Evolutionary conservation across 164 flowering plant genomes (phyloP), one percentile per base, ranked within the genome.

Genomic region (Vitis riparia): DNA sequence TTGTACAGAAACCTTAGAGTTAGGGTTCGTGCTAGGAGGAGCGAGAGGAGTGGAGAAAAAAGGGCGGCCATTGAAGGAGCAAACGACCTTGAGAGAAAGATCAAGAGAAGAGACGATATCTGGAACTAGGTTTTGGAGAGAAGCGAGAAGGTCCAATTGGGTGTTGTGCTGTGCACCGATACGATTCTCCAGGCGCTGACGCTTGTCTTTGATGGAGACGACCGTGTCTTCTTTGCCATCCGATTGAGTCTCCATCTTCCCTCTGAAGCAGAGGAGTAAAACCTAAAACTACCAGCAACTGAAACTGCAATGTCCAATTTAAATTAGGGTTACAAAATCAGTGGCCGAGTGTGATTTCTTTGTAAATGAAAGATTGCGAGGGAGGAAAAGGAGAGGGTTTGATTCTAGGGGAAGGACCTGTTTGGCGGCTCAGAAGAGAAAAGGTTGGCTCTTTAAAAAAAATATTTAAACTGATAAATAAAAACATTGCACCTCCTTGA

Each of bases 81-180:
- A 89, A 72, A 91, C 76, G 66, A 90, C 75, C 57, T 78, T 76
- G 68, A 91, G 91, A 48, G 98, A 89, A 68, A 91, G 88, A 64
- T 95, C 96, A 64, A 95, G 84, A 16, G 92, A 86, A 51, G 94
- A 84, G 63, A 93, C 92, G 63, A 93, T 73, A 78, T 87, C 77
- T n/a, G 99, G 98, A 55, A 90, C 83, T 23, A 87, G 65, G 79
- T 79, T 44, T 79, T 86, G 96, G 27, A 95, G 84, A 59, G 98
- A 91, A 14, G 91, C 69, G 32, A 95, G 82, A 59, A 89, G 87
- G 64, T 89, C 84, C 9, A 79, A 74, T 55, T 95, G 98, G 55
- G 82, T 70, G 6, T 60, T 63, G 57, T 77, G 87, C 59, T 77
- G 80, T 37, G 79, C 60, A 12, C 82, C 84, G 3, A 87, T 88